phyloP scores from a whole-genome alignment of 2,329 filamentous ascomycete species.

The Phyllosticta paracitricarpa region DNA sequence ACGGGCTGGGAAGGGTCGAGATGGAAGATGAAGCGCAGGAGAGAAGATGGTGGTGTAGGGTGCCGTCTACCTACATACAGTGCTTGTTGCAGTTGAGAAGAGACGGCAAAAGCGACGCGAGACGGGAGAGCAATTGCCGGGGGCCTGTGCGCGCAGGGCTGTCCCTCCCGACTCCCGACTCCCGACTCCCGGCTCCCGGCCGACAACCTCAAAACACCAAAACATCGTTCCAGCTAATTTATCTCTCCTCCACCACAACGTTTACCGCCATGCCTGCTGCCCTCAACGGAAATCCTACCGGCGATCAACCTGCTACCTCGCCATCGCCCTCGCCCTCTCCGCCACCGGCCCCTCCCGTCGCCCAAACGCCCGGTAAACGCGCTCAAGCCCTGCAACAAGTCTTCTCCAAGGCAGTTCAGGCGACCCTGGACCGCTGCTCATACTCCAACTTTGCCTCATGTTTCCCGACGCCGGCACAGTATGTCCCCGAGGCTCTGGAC shows the following conservation, averaged over 20 bases:
- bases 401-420: slow-evolving; percentile 48
- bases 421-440: slow-evolving; percentile 51
- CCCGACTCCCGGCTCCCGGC: background rate
- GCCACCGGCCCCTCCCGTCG: slow-evolving; percentile 41
- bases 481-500: slow-evolving; percentile 47
- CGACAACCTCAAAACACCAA: background rate
- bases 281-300: slow-evolving; percentile 9
- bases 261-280: slow-evolving; percentile 20
- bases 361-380: slow-evolving; percentile 48
- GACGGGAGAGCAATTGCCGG: too few species aligned
- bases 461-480: slow-evolving; percentile 51
- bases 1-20: background rate
- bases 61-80: too few species aligned
- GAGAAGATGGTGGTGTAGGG: too few species aligned
- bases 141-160: background rate
- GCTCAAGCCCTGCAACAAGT: slow-evolving; percentile 50
- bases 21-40: too few species aligned
- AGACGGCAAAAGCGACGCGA: too few species aligned
- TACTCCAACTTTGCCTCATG: slow-evolving; percentile 53
- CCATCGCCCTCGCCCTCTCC: slow-evolving; percentile 40
- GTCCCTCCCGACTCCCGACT: too few species aligned
- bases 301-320: slow-evolving; percentile 5
- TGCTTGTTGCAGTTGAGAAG: too few species aligned
- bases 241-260: background rate
- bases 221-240: background rate